Evolutionary conservation across 2,329 filamentous ascomycete species (phyloP).

Genomic region (Talaromyces islandicus): DNA sequence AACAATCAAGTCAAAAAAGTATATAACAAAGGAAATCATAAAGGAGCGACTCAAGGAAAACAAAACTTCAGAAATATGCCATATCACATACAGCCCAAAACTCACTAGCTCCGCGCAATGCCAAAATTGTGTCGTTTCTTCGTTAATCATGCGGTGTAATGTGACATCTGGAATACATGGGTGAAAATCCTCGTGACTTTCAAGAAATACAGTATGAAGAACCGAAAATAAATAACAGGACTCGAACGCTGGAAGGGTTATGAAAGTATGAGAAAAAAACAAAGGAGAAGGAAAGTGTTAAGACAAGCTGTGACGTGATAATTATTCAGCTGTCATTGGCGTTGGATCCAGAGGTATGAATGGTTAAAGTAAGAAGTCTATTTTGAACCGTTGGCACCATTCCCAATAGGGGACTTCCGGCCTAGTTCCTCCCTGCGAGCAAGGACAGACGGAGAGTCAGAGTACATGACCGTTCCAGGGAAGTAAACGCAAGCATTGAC

Average conservation of each 20-base stretch:
- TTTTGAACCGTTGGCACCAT: neutral
- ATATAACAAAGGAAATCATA: neutral
- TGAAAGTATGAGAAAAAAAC: neutral
- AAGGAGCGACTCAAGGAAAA: neutral
- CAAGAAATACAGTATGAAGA: neutral
- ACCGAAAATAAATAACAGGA: neutral
- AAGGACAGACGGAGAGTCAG: conserved; percentile 40
- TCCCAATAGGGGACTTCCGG: conserved; percentile 19
- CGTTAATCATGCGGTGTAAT: neutral
- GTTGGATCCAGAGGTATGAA: neutral
- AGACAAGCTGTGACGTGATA: neutral
- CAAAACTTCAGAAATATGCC: neutral
- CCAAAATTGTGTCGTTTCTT: neutral
- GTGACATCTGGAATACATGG: neutral
- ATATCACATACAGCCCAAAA: neutral
- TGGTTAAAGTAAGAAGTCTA: neutral
- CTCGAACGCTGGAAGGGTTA: neutral
- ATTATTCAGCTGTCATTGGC: neutral
- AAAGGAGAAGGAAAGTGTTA: neutral
- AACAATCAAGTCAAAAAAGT: neutral
- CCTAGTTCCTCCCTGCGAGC: conserved; percentile 35
- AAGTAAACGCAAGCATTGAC: conserved; percentile 43
- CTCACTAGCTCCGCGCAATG: neutral
- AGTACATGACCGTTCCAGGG: conserved; percentile 45
- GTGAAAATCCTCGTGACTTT: neutral